Conservation (phyloP, 1,139 yeast genomes). For the Spathaspora sp. region DNA sequence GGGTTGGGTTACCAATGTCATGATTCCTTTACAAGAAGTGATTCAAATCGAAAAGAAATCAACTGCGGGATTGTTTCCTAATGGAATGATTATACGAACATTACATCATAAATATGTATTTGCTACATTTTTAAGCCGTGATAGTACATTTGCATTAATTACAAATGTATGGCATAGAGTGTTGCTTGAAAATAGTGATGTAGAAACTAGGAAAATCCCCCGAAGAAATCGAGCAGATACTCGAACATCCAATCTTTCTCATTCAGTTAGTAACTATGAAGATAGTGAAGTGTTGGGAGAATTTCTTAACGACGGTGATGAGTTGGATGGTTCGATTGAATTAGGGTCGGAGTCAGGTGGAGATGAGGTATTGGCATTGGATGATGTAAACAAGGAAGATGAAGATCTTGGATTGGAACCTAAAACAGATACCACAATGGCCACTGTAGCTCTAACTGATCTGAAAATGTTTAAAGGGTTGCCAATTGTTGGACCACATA, state of each 20-base stretch:
- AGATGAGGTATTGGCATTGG: slow-evolving; percentile 9
- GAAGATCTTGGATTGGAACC: slow-evolving; percentile 8
- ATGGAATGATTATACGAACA: slow-evolving; percentile 70
- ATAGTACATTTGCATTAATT: slow-evolving; percentile 59
- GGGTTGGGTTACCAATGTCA: slow-evolving; percentile 69
- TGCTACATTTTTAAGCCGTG: slow-evolving; percentile 72
- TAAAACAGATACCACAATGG: slow-evolving; percentile 7
- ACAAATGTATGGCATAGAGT: slow-evolving; percentile 61
- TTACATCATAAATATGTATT: slow-evolving; percentile 69
- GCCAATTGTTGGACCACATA: slow-evolving; percentile 37
- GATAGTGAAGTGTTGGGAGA: slow-evolving; percentile 6
- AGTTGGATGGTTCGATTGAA: slow-evolving; percentile 5
- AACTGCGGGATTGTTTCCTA: slow-evolving; percentile 73
- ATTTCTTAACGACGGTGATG: slow-evolving; percentile 10
- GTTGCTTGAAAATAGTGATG: slow-evolving; percentile 26
- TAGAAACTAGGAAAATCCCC: slow-evolving; percentile 18
- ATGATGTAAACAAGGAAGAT: slow-evolving; percentile 8
- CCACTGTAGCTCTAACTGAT: slow-evolving; percentile 7
- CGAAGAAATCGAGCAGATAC: slow-evolving; percentile 15
- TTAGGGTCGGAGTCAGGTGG: slow-evolving; percentile 6
- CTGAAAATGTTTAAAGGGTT: slow-evolving; percentile 31
- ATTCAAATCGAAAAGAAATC: slow-evolving; percentile 70
- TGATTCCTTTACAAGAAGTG: slow-evolving; percentile 69
- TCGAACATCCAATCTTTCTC: slow-evolving; percentile 9
- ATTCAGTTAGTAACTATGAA: slow-evolving; percentile 9